Conservation (phyloP, 352 stramenopile genomes). For the Globisporangium abappressorium region DNA sequence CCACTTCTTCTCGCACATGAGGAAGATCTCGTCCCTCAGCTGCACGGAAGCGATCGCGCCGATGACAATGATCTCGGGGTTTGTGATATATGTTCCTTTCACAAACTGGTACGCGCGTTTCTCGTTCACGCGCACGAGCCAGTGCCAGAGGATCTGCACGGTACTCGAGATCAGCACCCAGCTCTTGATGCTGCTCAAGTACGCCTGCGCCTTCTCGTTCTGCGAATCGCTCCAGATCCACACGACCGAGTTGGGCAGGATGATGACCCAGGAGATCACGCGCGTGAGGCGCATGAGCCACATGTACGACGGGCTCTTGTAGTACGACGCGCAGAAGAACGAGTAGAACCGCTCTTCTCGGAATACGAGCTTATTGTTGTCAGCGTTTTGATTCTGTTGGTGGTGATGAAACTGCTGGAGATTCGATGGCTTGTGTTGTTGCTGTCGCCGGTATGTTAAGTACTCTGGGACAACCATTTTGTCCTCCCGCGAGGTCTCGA, state of each 20-base stretch:
- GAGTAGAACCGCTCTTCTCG: conserved; percentile 28
- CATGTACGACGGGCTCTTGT: conserved; percentile 18
- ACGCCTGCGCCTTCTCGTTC: conserved; percentile 31
- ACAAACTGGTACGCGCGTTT: conserved; percentile 28
- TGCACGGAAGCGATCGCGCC: conserved; percentile 12
- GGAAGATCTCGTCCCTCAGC: conserved; percentile 16
- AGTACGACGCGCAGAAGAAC: conserved; percentile 30
- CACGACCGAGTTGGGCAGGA: conserved; percentile 50
- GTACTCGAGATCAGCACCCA: conserved; percentile 35
- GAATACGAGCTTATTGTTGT: not conserved
- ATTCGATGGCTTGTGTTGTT: not conserved
- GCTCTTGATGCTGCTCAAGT: conserved; percentile 34
- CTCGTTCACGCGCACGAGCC: conserved; percentile 30
- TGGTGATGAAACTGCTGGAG: not conserved
- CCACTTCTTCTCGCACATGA: conserved; percentile 25
- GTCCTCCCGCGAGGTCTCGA: conserved; percentile 14
- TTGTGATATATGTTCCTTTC: conserved; percentile 19
- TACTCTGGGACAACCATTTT: conserved; percentile 7
- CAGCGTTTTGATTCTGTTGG: not conserved
- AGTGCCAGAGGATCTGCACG: conserved; percentile 29
- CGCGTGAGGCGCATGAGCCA: conserved; percentile 25
- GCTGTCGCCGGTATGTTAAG: not conserved
- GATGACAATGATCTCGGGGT: conserved; percentile 22
- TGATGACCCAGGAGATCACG: conserved; percentile 50
- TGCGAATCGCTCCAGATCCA: conserved; percentile 35